These are phyloP conservation scores for Myochromella boudieri DNA, from an alignment of 768 basidiomycete genomes.

Conservation along the genomic window DNA sequence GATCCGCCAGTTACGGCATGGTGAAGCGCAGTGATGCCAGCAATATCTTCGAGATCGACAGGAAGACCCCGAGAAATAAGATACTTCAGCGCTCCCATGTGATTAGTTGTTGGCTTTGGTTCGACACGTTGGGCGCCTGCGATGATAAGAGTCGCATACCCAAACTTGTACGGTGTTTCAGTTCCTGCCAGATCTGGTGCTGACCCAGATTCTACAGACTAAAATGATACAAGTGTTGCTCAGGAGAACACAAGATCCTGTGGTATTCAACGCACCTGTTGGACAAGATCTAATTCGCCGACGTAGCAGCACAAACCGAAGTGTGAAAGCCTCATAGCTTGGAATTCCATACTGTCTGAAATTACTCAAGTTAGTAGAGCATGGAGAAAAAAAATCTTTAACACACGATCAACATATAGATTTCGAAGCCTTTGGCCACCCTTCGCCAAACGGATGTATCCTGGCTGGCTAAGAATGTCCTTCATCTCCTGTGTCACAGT, in stretches of 20 bases:
- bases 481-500: slow-evolving; percentile 27
- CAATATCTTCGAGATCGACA: slow-evolving; percentile 42
- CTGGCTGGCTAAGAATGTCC: slow-evolving; percentile 26
- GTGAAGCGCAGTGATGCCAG: slow-evolving; percentile 49
- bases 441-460: slow-evolving; percentile 21
- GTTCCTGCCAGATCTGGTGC: slow-evolving; percentile 37
- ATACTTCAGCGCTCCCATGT: slow-evolving; percentile 36
- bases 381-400: neutral
- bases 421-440: slow-evolving; percentile 28
- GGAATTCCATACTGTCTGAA: slow-evolving; percentile 26
- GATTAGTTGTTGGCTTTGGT: slow-evolving; percentile 16
- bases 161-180: slow-evolving; percentile 42
- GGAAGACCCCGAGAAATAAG: slow-evolving; percentile 43
- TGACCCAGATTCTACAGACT: slow-evolving; percentile 27
- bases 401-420: slow-evolving; percentile 27
- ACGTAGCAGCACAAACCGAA: slow-evolving; percentile 28
- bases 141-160: slow-evolving; percentile 40
- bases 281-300: slow-evolving; percentile 22
- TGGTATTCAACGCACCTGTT: slow-evolving; percentile 16
- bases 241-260: neutral
- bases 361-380: neutral
- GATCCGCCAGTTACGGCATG: slow-evolving; percentile 35
- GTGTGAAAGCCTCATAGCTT: slow-evolving; percentile 22
- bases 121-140: slow-evolving; percentile 39
- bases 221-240: neutral